Conservation (phyloP, 352 stramenopile genomes). For the Elongisporangium prolatum region DNA sequence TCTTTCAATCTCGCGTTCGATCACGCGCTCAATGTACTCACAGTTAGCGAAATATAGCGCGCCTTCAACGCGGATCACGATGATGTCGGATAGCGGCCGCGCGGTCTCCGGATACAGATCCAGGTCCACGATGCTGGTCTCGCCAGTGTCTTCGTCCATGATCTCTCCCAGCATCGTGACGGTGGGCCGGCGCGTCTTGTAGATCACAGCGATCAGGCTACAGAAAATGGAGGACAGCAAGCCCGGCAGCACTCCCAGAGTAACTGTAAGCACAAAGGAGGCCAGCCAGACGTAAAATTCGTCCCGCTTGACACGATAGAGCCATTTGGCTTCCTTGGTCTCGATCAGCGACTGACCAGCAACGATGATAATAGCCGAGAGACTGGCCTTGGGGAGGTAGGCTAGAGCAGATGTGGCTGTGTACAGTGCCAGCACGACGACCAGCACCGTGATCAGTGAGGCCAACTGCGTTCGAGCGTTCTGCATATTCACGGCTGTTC, state of each 20-base stretch:
- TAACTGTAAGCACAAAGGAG: constrained; percentile 47
- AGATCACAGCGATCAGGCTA: constrained; percentile 49
- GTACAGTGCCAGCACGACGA: constrained; percentile 84
- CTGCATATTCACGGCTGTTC: constrained; percentile 89
- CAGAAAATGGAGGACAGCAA: constrained; percentile 52
- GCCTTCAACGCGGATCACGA: constrained; percentile 49
- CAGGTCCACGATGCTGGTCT: constrained; percentile 37
- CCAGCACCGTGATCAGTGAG: constrained; percentile 69
- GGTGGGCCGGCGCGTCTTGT: constrained; percentile 46
- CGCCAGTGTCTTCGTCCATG: constrained; percentile 21
- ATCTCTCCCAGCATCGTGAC: constrained; percentile 44
- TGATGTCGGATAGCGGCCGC: constrained; percentile 30
- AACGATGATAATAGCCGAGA: constrained; percentile 88
- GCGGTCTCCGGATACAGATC: constrained; percentile 37
- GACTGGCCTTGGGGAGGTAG: constrained; percentile 79
- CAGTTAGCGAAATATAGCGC: constrained; percentile 63
- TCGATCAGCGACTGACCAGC: constrained; percentile 86
- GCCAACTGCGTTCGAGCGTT: constrained; percentile 80
- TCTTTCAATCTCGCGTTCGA: constrained; percentile 40
- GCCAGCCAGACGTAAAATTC: constrained; percentile 60
- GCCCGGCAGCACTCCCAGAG: constrained; percentile 41
- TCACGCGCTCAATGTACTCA: constrained; percentile 50
- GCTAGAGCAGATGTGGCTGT: constrained; percentile 80
- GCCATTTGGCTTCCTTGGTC: constrained; percentile 72
- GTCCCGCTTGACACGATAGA: constrained; percentile 66